A percentile compares a stretch with the other conserved stretches of the same genome.
These are phyloP conservation scores for Alternaria sp. DNA, from an alignment of 2,329 filamentous ascomycete genomes.

Conservation along the genomic window DNA sequence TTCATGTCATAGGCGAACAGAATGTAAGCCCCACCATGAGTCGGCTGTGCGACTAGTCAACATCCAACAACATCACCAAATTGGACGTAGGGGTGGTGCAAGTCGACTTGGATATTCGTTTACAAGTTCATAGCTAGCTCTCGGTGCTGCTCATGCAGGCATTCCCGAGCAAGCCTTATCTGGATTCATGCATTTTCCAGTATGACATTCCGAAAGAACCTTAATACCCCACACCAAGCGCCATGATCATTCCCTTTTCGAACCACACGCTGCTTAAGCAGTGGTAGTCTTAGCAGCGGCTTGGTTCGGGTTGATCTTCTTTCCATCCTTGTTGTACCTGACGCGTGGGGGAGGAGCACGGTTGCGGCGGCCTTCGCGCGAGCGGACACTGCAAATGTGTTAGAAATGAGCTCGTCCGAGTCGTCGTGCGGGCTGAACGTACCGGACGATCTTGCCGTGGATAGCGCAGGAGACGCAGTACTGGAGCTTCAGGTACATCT, in stretches of 20 bases:
- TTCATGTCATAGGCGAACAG: background rate
- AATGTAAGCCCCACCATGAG: background rate
- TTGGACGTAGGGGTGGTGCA: constrained; percentile 30
- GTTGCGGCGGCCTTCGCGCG: constrained; percentile 96
- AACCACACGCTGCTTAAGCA: constrained; percentile 39
- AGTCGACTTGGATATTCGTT: constrained; percentile 49
- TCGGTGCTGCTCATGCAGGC: constrained; percentile 42
- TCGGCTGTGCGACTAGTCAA: background rate
- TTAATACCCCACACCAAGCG: constrained; percentile 48
- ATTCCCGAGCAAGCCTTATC: constrained; percentile 40
- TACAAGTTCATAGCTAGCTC: constrained; percentile 50
- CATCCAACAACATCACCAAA: constrained; percentile 10
- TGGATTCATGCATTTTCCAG: constrained; percentile 50
- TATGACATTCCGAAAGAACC: constrained; percentile 48
- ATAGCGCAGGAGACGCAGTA: constrained; percentile 99
- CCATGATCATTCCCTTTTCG: constrained; percentile 44
- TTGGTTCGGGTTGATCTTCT: constrained; percentile 96
- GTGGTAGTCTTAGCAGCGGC: constrained; percentile 70
- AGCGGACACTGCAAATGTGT: constrained; percentile 79
- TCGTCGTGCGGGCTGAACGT: constrained; percentile 61
- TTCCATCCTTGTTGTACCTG: constrained; percentile 99
- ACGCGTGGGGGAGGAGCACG: constrained; percentile 96
- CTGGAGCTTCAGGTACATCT: constrained; percentile 99
- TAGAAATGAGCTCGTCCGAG: constrained; percentile 20
- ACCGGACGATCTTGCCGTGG: constrained; percentile 99